Percentiles rank a stretch among this genome's conserved stretches.
Conservation (phyloP, 2,329 filamentous ascomycete genomes). For the Alternaria rosae region DNA sequence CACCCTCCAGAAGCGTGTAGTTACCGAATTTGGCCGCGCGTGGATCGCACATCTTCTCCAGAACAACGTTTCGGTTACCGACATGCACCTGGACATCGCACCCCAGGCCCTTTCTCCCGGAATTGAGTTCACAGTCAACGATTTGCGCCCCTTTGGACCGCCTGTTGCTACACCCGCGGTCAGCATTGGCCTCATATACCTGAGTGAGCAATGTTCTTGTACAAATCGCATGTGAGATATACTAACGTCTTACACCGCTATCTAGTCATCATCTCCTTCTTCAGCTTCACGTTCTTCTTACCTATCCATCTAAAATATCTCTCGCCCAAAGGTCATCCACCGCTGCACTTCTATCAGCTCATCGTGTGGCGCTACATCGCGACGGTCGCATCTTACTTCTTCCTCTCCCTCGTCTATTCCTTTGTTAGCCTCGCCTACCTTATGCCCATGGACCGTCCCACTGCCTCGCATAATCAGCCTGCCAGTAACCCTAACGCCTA, state of each 20-base stretch:
- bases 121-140: conserved; percentile 63
- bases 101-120: conserved; percentile 64
- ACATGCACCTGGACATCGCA: conserved; percentile 51
- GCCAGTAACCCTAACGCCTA: conserved; percentile 62
- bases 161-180: conserved; percentile 64
- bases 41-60: conserved; percentile 49
- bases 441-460: conserved; percentile 63
- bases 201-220: neutral
- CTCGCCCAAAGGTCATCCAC: conserved; percentile 62
- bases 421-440: conserved; percentile 68
- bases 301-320: conserved; percentile 68
- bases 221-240: neutral
- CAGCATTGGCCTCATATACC: conserved; percentile 67
- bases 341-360: conserved; percentile 65
- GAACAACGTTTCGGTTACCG: conserved; percentile 31
- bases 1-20: conserved; percentile 55
- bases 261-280: conserved; percentile 71
- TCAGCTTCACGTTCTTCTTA: conserved; percentile 70
- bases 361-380: conserved; percentile 65
- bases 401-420: conserved; percentile 68
- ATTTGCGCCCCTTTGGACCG: conserved; percentile 67
- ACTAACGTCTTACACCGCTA: conserved; percentile 33
- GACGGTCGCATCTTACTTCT: conserved; percentile 65
- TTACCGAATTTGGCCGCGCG: conserved; percentile 56
- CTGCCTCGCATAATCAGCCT: conserved; percentile 54